These are phyloP conservation scores for Xylogone sp. DNA, from an alignment of 2,329 filamentous ascomycete genomes.

Conservation along the genomic window DNA sequence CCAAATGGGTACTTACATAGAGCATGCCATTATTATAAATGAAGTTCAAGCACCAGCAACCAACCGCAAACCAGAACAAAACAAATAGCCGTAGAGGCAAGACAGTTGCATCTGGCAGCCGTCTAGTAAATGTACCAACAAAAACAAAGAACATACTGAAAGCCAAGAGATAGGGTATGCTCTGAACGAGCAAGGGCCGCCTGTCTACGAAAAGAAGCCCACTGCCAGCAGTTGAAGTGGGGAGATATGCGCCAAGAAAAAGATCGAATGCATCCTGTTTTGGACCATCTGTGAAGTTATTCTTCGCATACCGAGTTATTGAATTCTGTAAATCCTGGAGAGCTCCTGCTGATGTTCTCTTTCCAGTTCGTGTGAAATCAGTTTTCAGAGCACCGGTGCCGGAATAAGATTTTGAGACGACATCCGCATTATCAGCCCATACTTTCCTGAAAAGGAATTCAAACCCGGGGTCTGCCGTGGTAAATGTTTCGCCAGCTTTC, in stretches of 20 bases:
- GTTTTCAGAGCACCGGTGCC: conserved; percentile 98
- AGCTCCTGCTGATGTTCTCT: conserved; percentile 79
- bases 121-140: conserved; percentile 68
- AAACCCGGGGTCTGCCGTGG: conserved; percentile 73
- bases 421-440: conserved; percentile 97
- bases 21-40: conserved; percentile 83
- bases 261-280: conserved; percentile 94
- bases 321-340: conserved; percentile 86
- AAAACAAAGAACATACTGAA: conserved; percentile 79
- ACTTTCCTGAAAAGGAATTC: conserved; percentile 93
- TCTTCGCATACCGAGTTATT: conserved; percentile 81
- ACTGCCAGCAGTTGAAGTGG: conserved; percentile 63
- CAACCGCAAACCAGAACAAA: conserved; percentile 70
- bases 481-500: conserved; percentile 69
- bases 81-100: conserved; percentile 81
- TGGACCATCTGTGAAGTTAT: conserved; percentile 93
- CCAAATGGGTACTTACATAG: conserved; percentile 64
- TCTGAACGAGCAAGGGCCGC: conserved; percentile 82
- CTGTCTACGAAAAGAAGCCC: conserved; percentile 78
- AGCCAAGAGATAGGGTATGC: conserved; percentile 80
- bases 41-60: conserved; percentile 71
- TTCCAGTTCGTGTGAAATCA: conserved; percentile 91
- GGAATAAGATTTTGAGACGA: conserved; percentile 88
- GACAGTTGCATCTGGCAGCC: conserved; percentile 68
- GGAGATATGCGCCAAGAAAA: conserved; percentile 83